Evolutionary conservation across 192 early-diverging fungal genomes (phyloP), one percentile per base, ranked within the genome.

Genomic region (Entophlyctis helioformis): DNA sequence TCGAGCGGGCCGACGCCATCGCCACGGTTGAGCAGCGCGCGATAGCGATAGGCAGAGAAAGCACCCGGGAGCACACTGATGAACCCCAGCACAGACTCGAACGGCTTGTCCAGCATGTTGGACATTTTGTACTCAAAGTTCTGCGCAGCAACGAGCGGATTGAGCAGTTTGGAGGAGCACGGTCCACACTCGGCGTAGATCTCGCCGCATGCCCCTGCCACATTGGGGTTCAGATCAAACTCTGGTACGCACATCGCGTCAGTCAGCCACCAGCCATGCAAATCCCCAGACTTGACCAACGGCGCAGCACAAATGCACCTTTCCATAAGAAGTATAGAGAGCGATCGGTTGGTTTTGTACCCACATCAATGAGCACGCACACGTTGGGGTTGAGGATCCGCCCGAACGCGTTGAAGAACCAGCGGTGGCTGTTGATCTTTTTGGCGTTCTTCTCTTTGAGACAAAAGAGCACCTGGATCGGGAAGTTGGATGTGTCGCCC

Each of bases 1-100:
- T 80, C 72, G 15, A 89, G 56, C 3, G 86, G 86, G 10, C 80
- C 78, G 11, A 40, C 44, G 0, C 60, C 63, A 33, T 60, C 56
- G 72, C 80, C 24, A 78, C 70, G 55, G 39, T 82, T 80, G 50
- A 75, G 74, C 13, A 89, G 63, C 8, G 86, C 86, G 12, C 27
- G 21, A 40, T 74, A 89, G 3, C 86, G 74, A 53, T 89, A 89
- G 6, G 86, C 86, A 19, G 80, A 83, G 47, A 89, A 89, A 0
- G 84, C 84, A 56, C 86, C 84, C 0, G 93, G 93, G 7, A 96
- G 73, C 31, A 94, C 91, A 74, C 84, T 83, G 40, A 93, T 93
- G 65, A 87, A 90, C 18, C 90, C 92, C 76, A 91, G 91, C n/a
- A 85, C 73, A 12, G 85, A 87, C 54, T 85, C 82, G 48, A 85